Conservation (phyloP, 208 protist genomes). For the Phytomonas sp. region DNA sequence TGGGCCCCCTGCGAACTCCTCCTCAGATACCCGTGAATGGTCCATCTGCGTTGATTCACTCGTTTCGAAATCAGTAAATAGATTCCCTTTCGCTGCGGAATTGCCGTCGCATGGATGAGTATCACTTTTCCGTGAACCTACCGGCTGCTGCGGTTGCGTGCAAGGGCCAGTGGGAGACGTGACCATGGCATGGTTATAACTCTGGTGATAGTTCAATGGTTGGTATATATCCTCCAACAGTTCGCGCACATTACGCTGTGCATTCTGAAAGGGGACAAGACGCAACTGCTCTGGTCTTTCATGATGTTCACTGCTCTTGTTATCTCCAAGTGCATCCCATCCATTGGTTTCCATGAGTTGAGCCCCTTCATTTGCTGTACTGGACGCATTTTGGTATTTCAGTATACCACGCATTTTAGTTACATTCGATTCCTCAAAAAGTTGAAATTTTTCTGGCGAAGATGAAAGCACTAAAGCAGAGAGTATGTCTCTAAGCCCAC, state of each 20-base stretch:
- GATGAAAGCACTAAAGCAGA: not conserved
- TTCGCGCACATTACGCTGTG: slow-evolving; percentile 50
- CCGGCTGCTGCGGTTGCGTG: not conserved
- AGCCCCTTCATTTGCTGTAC: not conserved
- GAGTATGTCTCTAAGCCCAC: not conserved
- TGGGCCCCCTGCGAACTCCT: not conserved
- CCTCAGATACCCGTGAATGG: not conserved
- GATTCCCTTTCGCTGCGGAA: not conserved
- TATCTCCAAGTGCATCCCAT: not conserved
- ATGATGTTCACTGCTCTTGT: not conserved
- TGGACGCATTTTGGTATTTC: not conserved
- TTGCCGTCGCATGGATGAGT: not conserved
- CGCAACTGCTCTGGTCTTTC: slow-evolving; percentile 2
- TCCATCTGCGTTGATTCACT: not conserved
- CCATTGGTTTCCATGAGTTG: not conserved
- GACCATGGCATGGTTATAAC: not conserved
- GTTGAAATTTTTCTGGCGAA: not conserved
- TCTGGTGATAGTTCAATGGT: slow-evolving; percentile 11
- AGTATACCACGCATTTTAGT: not conserved
- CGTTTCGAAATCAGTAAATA: not conserved
- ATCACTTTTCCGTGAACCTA: too few species aligned
- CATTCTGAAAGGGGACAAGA: slow-evolving; percentile 7
- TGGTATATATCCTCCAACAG: slow-evolving; percentile 78
- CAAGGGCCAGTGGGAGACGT: not conserved
- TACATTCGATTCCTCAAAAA: not conserved